phyloP scores from a whole-genome alignment of 139 green algal genomes.

The Gonium pectorale region DNA sequence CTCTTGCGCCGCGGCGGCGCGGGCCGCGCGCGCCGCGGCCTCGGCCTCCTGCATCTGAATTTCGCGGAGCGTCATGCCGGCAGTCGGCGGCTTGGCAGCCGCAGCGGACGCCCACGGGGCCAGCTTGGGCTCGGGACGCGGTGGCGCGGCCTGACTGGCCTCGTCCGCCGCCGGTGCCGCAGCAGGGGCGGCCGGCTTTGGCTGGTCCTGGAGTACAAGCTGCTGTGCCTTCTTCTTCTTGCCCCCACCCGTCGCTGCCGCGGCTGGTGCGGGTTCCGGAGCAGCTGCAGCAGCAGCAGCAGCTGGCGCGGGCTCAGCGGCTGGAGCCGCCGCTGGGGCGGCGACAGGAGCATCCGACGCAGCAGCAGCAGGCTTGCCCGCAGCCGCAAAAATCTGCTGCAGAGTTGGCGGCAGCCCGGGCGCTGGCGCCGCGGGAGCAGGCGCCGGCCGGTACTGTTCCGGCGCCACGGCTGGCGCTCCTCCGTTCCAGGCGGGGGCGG shows the following conservation, averaged over 20 bases:
- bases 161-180: conserved; percentile 6
- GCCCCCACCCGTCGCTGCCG: background rate
- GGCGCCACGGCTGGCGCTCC: conserved; percentile 8
- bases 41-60: conserved; percentile 86
- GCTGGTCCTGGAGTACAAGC: conserved; percentile 38
- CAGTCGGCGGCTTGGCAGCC: conserved; percentile 46
- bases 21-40: conserved; percentile 48
- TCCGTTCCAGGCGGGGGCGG: background rate
- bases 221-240: conserved; percentile 44
- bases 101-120: conserved; percentile 73
- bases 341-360: background rate
- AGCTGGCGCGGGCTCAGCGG: background rate
- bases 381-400: conserved; percentile 41
- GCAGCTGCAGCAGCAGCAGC: conserved; percentile 1
- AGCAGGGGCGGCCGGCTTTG: background rate
- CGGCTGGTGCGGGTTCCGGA: conserved; percentile 7
- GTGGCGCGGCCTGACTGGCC: background rate
- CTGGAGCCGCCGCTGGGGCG: background rate
- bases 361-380: conserved; percentile 14
- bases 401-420: conserved; percentile 22
- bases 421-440: background rate
- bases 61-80: conserved; percentile 73
- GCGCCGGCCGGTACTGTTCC: background rate
- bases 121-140: conserved; percentile 48
- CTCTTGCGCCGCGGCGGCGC: conserved; percentile 31